phyloP scores from a whole-genome alignment of 1,284 basidiomycete species.

The Leccinum ponderosum region DNA sequence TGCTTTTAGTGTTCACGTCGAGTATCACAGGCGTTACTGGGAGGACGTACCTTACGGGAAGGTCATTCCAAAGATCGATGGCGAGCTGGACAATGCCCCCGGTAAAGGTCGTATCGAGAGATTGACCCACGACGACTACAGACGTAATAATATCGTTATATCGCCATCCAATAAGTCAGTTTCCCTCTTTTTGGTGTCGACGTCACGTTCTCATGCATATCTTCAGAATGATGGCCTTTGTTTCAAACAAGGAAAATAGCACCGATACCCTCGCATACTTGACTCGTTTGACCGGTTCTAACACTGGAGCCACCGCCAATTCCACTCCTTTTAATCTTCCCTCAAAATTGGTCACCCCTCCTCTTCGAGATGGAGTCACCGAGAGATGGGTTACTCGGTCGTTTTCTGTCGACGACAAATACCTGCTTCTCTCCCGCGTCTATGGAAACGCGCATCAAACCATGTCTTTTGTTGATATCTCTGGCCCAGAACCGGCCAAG shows the following conservation, averaged over 20 bases:
- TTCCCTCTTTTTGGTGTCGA: not conserved
- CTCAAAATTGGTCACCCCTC: slow-evolving; percentile 34
- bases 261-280: slow-evolving; percentile 37
- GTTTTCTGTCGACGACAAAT: slow-evolving; percentile 38
- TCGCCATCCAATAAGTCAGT: slow-evolving; percentile 37
- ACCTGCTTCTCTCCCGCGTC: slow-evolving; percentile 29
- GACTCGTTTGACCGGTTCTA: slow-evolving; percentile 29
- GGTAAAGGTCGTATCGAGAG: slow-evolving; percentile 40
- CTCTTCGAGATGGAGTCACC: slow-evolving; percentile 28
- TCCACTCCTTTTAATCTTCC: slow-evolving; percentile 29
- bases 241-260: slow-evolving; percentile 39
- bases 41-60: slow-evolving; percentile 30
- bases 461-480: slow-evolving; percentile 37
- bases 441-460: slow-evolving; percentile 29
- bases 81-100: slow-evolving; percentile 38
- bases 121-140: slow-evolving; percentile 37
- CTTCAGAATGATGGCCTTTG: slow-evolving; percentile 34
- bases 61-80: slow-evolving; percentile 32
- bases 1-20: not conserved
- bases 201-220: slow-evolving; percentile 3
- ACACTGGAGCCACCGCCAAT: slow-evolving; percentile 27
- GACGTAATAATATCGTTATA: slow-evolving; percentile 28
- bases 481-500: slow-evolving; percentile 20
- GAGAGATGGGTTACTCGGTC: slow-evolving; percentile 28
- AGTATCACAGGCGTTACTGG: slow-evolving; percentile 39